Base-by-base conservation (phyloP, 2,329 filamentous ascomycete genomes). In the Ophioceras dolichostomum region DNA sequence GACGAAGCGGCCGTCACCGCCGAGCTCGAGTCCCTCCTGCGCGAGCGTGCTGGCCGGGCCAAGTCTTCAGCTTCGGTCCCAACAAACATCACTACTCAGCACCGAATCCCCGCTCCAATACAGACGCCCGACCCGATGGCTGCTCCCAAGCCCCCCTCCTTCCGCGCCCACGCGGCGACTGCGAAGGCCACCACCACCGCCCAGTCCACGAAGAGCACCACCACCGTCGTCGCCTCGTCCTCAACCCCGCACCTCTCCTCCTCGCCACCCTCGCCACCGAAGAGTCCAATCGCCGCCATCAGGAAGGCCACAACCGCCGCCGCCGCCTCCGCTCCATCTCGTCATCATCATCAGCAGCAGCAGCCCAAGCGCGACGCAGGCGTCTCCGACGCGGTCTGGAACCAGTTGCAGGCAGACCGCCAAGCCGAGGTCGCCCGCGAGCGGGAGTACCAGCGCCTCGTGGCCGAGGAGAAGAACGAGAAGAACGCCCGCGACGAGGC, bases 381-480 rank as follows among this genome's bases (percentile, higher is more conserved):
- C 0, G 76, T 83, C 0, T 67, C 62, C 4, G 74, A 82, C 34
- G 69, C 55, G 5, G 56, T 73, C 1, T 83, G 78, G 79, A 55
- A 65, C 2, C 70, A 79, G 45, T 67, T 83, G 0, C 62, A 76
- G 41, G 47, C 41, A 2, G 72, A 80, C 51, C 58, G 53, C 16
- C 43, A 52, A 17, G 58, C 57, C 0, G 60, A 62, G 24, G 42
- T 55, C 2, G 53, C 54, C 1, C 55, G 54, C 0, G 57, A 68
- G 7, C 48, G 51, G 4, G 56, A 64, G 19, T 56, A 63, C 8
- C 50, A 46, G 3, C 41, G 47, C 12, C 28, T 44, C 2, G 49
- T 65, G 4, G 44, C 57, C 16, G 48, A 57, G 18, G 50, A 48
- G 18, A 9, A 18, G 16, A 10, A 49, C 53, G 9, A 44, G 46